phyloP scores from a whole-genome alignment of 78 protist species.

The Anaeramoeba flamelloides region DNA sequence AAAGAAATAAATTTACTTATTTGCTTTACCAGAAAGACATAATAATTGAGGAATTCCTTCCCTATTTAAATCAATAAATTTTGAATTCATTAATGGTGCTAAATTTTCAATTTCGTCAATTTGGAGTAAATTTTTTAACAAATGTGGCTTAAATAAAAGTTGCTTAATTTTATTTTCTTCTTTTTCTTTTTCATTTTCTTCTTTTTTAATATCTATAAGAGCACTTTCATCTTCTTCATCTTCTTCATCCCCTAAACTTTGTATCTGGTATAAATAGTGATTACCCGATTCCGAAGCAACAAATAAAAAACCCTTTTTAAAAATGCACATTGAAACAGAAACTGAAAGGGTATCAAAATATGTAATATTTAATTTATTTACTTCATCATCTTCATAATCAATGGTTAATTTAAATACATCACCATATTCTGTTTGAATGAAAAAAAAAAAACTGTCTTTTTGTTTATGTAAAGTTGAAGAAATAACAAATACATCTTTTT shows the following conservation, averaged over 20 bases:
- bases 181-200: too few relatives aligned
- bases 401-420: slow-evolving; percentile 71
- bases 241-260: slow-evolving; percentile 5
- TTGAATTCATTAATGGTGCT: not conserved
- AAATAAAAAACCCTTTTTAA: slow-evolving; percentile 66
- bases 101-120: not conserved
- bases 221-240: not conserved
- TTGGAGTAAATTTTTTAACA: not conserved
- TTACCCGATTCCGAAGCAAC: slow-evolving; percentile 80
- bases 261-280: slow-evolving; percentile 37
- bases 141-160: not conserved
- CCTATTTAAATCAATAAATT: not conserved
- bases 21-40: not conserved
- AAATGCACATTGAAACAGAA: slow-evolving; percentile 36
- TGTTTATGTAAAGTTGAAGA: not conserved
- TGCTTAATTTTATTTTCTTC: not conserved
- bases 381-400: slow-evolving; percentile 32
- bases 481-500: not conserved
- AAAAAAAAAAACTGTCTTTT: slow-evolving; percentile 55
- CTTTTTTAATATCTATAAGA: too few relatives aligned
- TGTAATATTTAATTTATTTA: slow-evolving; percentile 10
- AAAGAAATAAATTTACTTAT: too few relatives aligned
- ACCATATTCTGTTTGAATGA: slow-evolving; percentile 81
- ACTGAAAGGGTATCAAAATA: slow-evolving; percentile 78
- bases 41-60: not conserved